Evolutionary conservation across 177 flowering plant genomes (phyloP), one percentile per base, ranked within the genome.

Genomic region (Vitis hybrid): DNA sequence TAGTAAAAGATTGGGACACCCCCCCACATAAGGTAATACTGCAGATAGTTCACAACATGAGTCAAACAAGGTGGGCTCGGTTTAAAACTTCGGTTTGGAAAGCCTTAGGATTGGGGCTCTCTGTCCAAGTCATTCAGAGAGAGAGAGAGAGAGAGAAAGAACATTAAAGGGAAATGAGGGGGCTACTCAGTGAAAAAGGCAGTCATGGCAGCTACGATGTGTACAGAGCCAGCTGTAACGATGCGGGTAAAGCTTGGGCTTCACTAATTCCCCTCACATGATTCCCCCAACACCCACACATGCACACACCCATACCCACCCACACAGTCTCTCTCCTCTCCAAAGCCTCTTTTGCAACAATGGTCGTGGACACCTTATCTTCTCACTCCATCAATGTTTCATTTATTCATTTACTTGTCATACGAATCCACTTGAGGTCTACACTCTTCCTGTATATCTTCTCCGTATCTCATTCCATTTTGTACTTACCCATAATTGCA

Each of bases 171-270:
- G 17, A 1, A 54, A 14, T 14, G 56, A 54, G 15, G 17, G 17
- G 17, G 15, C 17, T 54, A 54, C 46, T 6, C 6, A 40, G 46
- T 0, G 46, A 40, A 40, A 40, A 40, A 40, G 46, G 56, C n/a
- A 54, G 56, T 54, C 18, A 54, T 54, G 56, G 56, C 56, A 54
- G 56, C 56, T 54, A 54, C 56, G 3, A 54, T 54, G 18, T 12
- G 32, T 27, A 59, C 49, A 56, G 17, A 68, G 54, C 32, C 70
- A 68, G 70, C 70, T 67, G 70, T 67, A 27, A 35, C 17, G 70
- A 67, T 67, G 62, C 11, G 52, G 56, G 62, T 60, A 54, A 52
- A 56, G 52, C 52, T 18, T 6, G 52, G 27, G 52, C 62, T 48
- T 58, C 63, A 68, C 55, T 48, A 6, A 48, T 49, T 68, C 55